Evolutionary conservation across 2,329 filamentous ascomycete species (phyloP), one percentile per base, ranked within the genome.

Genomic region (Aspergillus eucalypticola): DNA sequence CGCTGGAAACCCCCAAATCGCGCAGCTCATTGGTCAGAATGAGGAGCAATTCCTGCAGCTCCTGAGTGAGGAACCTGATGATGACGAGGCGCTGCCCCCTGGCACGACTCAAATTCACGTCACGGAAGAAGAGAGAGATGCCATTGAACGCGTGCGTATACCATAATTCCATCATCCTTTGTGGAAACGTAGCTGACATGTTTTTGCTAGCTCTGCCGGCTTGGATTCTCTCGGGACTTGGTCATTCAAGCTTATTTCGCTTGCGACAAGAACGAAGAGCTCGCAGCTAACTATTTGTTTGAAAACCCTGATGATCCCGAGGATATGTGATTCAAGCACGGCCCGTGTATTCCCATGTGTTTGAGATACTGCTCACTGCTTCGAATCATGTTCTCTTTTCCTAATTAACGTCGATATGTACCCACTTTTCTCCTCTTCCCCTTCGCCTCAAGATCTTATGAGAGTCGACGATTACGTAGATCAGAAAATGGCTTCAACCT

Each of bases 241-340:
- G 95, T 95, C 54, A 96, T 98, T 67, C 94, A 99, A 80, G 95
- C 95, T 25, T 99, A 98, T 81, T 99, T 99, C 75, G 95, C 95
- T 35, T 99, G 95, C 78, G 95, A 99, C 79, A 99, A 98, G 86
- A 98, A 99, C 77, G 95, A 99, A 80, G 95, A 99, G 79, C 84
- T 99, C 54, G 95, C 95, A 0, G 95, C 95, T 65, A 99, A 99
- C 80, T 98, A 97, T 78, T 83, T 99, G 61, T 99, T 99, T 74
- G 95, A 99, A 71, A 92, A 98, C 79, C 93, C 93, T 8, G 92
- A 96, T 63, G 93, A 97, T 51, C 89, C 91, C 38, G 75, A 79
- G 53, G 75, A 79, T 29, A 64, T 67, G 64, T 75, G 66, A 64
- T 51, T 49, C 50, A 25, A 54, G 25, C 27, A 21, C 49, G n/a